phyloP scores from a whole-genome alignment of 495 filamentous ascomycete genomes.

The Neurospora hispaniola region DNA sequence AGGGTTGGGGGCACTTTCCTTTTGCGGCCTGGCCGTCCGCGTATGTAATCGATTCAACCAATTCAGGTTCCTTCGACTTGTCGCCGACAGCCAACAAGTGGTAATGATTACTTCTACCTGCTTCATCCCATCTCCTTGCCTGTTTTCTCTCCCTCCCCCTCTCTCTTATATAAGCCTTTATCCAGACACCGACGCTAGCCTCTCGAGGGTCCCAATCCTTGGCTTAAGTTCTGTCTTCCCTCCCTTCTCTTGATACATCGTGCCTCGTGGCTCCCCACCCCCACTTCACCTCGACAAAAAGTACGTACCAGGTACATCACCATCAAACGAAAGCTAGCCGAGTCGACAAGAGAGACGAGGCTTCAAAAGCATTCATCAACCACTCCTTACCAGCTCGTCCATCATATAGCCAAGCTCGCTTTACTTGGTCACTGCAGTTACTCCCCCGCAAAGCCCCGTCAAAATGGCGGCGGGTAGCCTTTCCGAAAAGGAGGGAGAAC shows the following conservation, averaged over 20 bases:
- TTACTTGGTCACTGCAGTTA: not conserved
- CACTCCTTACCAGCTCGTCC: not conserved
- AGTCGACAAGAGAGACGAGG: not conserved
- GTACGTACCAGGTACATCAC: not conserved
- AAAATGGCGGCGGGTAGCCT: slow-evolving; percentile 14
- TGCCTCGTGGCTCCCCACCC: not conserved
- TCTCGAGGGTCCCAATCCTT: not conserved
- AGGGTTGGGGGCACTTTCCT: not conserved
- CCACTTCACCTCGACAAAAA: not conserved
- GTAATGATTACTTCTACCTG: not conserved
- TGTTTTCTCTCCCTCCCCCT: not conserved
- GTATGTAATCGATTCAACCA: not conserved
- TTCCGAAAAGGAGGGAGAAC: slow-evolving; percentile 18
- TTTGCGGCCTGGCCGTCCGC: not conserved
- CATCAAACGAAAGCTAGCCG: not conserved
- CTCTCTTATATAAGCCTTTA: not conserved
- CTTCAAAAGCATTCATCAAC: not conserved
- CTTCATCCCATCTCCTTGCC: not conserved
- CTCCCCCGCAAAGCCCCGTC: not conserved
- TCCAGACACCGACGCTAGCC: not conserved
- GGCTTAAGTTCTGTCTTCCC: not conserved
- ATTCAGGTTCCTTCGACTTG: not conserved
- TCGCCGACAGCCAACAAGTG: not conserved
- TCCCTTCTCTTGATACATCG: not conserved
- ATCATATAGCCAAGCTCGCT: not conserved